Evolutionary conservation across 768 basidiomycete species (phyloP), one percentile per base, ranked within the genome.

Genomic region (Panaeolus papilionaceus): DNA sequence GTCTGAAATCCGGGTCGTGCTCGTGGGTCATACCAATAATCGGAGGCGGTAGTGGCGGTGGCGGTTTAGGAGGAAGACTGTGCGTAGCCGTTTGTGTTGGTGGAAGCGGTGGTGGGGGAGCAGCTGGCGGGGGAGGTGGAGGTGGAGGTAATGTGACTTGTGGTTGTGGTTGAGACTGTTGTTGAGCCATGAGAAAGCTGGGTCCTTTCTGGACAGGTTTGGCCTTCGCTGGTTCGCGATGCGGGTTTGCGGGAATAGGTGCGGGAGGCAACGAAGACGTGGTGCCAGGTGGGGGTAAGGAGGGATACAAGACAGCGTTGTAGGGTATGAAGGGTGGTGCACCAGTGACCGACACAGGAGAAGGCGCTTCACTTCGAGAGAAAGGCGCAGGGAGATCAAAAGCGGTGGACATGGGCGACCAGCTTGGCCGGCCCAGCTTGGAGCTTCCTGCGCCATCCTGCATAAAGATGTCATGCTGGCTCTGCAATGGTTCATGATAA

Each of bases 11-110:
- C 0, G 80, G 78, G 66, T 85, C 83, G 12, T 76, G 78, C 63
- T 86, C 83, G 4, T 79, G 82, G 61, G 77, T 75, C 80, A 85
- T 82, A 12, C 87, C 86, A 49, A 87, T 86, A 1, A 74, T 61
- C 16, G 64, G 69, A 1, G 70, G 33, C 33, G 70, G 58, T 33
- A 71, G 54, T 6, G 71, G 67, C 0, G 72, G 68, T 42, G 70
- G 67, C n/a, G 68, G 71, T 63, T 71, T 73, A 10, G 68, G 66
- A 61, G 70, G 71, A 45, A 73, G 73, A 44, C 47, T 65, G 67
- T 67, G 71, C n/a, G 70, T 70, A 61, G 69, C 28, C 16, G 47
- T 67, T 33, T 39, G 70, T 38, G 67, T 66, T 62, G 70, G 63
- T 23, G 45, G 66, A 64, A 68, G 66, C 33, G 70, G 64, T 38